phyloP scores from a whole-genome alignment of 257 asterid genomes.

The Salvia splendens region DNA sequence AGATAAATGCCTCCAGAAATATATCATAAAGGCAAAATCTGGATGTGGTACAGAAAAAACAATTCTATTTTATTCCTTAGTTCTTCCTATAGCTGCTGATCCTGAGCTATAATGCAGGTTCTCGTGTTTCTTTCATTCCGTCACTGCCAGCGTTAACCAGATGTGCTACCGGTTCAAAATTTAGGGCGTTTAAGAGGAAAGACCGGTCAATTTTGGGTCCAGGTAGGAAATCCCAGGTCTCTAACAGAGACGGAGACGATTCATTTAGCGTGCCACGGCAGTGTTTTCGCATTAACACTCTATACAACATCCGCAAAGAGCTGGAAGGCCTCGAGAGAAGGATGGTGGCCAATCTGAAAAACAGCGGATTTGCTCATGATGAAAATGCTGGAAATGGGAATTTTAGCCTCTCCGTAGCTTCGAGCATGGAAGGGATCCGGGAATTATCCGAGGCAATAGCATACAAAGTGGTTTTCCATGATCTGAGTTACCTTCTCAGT shows the following conservation, averaged over 20 bases:
- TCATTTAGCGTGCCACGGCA: slow-evolving; percentile 49
- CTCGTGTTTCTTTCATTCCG: slow-evolving; percentile 59
- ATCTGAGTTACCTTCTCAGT: slow-evolving; percentile 58
- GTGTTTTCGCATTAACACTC: slow-evolving; percentile 79
- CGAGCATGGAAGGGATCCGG: slow-evolving; percentile 73
- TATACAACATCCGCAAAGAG: slow-evolving; percentile 70
- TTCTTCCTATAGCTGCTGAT: slow-evolving; percentile 30
- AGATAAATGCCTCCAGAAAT: slow-evolving; percentile 68
- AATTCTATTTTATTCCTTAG: neutral
- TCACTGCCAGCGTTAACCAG: slow-evolving; percentile 71
- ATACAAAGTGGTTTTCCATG: slow-evolving; percentile 69
- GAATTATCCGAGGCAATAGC: slow-evolving; percentile 79
- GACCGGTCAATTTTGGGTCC: slow-evolving; percentile 49
- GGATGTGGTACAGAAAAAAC: too few species aligned
- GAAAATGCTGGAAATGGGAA: slow-evolving; percentile 44
- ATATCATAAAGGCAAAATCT: slow-evolving; percentile 59
- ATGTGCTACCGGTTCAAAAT: slow-evolving; percentile 60
- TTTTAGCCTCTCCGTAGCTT: slow-evolving; percentile 62
- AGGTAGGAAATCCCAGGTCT: slow-evolving; percentile 52
- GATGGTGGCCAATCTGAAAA: slow-evolving; percentile 57
- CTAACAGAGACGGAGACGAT: slow-evolving; percentile 41
- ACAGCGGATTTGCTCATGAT: slow-evolving; percentile 46
- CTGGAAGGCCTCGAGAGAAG: slow-evolving; percentile 64
- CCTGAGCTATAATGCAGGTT: slow-evolving; percentile 51
- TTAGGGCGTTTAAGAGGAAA: slow-evolving; percentile 71